Evolutionary conservation across 1,284 basidiomycete species (phyloP), one percentile per base, ranked within the genome.

Genomic region (Pholiota adiposa): DNA sequence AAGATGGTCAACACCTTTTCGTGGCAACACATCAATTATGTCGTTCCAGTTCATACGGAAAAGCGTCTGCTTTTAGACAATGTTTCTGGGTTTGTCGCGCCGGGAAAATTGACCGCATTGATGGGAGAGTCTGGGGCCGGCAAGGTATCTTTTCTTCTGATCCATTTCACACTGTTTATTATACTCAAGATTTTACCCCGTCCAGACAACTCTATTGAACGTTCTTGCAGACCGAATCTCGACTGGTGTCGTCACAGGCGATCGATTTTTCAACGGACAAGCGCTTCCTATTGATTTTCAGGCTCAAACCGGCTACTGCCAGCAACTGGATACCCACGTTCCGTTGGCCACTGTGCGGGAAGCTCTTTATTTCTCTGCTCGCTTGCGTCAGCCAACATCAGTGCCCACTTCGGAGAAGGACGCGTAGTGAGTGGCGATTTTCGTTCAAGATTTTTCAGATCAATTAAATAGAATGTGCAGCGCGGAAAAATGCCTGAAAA

Each of bases 111-210:
- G 58, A 90, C 87, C 0, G 89, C 84, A 27, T 77, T 91, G 49
- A 94, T 94, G 79, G 88, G 93, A 25, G 90, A 90, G 58, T 92
- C 90, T 14, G 95, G 94, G 43, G 87, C 89, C 1, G 89, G 88
- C 27, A 91, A 92, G 78, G 85, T 83, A 40, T 67, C 84, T 18
- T 61, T 8, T 36, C 1, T n/a, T 55, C 63, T 16, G 4, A 25
- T 29, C 7, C 25, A 21, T 56, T 38, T 44, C 27, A 21, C 44
- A 12, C 18, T 5, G n/a, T 41, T 23, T 16, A 58, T 46, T 56
- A 60, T 65, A 34, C 75, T 49, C 53, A 29, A 58, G 11, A 16
- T 46, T 21, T 48, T 4, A 21, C 23, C 33, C 19, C 73, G 70
- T 21, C 5, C 55, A 92, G 83, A 94, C 91, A 0, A 93, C 90